Conservation (phyloP, 2,329 filamentous ascomycete species). For the Cladosporium colombiae region DNA sequence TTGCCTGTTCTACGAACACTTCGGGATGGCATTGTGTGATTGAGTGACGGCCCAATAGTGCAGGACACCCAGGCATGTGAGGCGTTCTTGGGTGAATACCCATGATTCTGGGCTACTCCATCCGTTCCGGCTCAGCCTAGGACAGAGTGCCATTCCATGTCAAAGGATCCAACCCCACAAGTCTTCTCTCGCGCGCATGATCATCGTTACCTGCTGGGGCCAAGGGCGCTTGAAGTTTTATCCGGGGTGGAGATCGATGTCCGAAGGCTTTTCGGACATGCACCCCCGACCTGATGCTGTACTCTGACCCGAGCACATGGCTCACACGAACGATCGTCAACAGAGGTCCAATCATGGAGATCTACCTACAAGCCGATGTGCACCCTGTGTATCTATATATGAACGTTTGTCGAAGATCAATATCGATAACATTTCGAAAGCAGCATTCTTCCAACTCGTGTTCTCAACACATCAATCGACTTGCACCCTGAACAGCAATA, state of each 20-base stretch:
- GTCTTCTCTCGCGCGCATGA: background rate
- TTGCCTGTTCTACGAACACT: background rate
- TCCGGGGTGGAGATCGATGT: background rate
- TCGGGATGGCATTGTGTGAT: background rate
- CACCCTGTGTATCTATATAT: background rate
- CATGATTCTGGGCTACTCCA: background rate
- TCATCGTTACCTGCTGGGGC: background rate
- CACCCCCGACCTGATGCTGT: background rate
- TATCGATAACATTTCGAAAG: too few species aligned
- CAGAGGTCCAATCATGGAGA: background rate
- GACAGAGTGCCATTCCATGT: background rate
- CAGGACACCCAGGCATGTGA: background rate
- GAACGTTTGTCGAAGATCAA: background rate
- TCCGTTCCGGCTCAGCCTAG: too few species aligned
- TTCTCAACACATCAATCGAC: background rate
- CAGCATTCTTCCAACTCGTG: background rate
- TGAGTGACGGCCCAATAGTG: background rate
- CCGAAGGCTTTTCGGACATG: background rate
- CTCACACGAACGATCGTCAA: background rate
- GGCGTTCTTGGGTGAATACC: background rate
- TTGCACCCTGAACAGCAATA: background rate
- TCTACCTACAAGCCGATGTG: background rate
- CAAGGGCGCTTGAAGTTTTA: background rate
- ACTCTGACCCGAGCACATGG: background rate
- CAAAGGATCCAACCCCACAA: background rate